Evolutionary conservation across 495 filamentous ascomycete genomes (phyloP).

Genomic region (Niebla homalea): DNA sequence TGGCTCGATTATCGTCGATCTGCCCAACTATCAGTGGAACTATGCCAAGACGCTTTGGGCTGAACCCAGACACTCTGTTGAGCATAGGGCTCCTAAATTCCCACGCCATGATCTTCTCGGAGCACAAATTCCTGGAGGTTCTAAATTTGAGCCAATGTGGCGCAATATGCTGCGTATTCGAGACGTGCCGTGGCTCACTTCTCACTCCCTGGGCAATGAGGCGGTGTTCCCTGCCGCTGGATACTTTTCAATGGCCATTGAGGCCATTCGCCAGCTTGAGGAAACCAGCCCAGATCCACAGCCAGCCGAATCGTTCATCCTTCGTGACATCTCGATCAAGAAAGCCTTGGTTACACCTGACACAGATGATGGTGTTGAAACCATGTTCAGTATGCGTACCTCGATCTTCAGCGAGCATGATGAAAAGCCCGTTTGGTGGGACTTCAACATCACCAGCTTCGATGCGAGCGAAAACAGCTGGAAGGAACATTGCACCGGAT

Average conservation of each 20-base stretch:
- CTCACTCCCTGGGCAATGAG: constrained; percentile 20
- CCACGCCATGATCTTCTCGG: constrained; percentile 25
- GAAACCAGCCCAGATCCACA: not conserved
- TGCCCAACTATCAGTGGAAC: constrained; percentile 35
- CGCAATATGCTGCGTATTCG: constrained; percentile 21
- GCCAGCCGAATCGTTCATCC: not conserved
- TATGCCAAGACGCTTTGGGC: constrained; percentile 20
- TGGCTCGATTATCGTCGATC: constrained; percentile 2
- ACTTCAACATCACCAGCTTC: constrained; percentile 20
- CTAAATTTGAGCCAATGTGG: constrained; percentile 6
- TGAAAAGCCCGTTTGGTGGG: constrained; percentile 14
- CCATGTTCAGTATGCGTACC: not conserved
- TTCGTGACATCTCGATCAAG: constrained; percentile 1
- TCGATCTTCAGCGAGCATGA: not conserved
- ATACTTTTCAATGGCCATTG: constrained; percentile 46
- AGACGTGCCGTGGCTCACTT: constrained; percentile 21
- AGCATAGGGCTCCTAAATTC: constrained; percentile 24
- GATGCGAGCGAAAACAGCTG: constrained; percentile 15
- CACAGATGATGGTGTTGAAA: not conserved
- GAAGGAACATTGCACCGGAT: constrained; percentile 14
- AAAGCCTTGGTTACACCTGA: not conserved
- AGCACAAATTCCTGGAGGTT: not conserved
- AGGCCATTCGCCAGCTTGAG: constrained; percentile 23
- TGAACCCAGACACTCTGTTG: constrained; percentile 5
- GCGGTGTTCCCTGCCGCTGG: constrained; percentile 41